Evolutionary conservation across 192 early-diverging fungal species (phyloP).

Genomic region (Mortierella claussenii): DNA sequence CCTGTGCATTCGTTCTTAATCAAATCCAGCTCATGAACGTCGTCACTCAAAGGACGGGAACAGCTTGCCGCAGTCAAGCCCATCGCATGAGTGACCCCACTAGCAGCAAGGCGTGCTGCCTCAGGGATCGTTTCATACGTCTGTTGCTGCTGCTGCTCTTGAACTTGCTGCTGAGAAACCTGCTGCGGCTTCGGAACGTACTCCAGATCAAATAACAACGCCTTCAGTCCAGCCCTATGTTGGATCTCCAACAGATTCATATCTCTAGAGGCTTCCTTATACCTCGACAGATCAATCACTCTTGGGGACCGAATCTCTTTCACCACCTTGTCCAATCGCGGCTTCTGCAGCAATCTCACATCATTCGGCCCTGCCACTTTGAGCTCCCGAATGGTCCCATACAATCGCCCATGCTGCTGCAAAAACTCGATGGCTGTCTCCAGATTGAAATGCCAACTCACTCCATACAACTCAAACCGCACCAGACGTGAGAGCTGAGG

Average conservation of each 20-base stretch:
- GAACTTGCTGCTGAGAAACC: not conserved
- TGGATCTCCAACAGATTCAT: conserved; percentile 31
- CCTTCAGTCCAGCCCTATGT: conserved; percentile 3
- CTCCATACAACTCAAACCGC: conserved; percentile 32
- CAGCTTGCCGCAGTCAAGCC: not conserved
- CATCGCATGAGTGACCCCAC: not conserved
- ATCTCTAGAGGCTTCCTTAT: conserved; percentile 38
- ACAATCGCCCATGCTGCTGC: conserved; percentile 9
- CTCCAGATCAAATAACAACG: conserved; percentile 33
- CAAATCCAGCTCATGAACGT: conserved; percentile 1
- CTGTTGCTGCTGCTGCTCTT: not conserved
- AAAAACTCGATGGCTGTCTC: conserved; percentile 22
- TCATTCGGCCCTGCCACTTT: conserved; percentile 42
- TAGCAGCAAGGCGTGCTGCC: not conserved
- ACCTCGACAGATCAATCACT: conserved; percentile 34
- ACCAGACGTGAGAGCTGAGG: conserved; percentile 13
- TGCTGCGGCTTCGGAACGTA: conserved; percentile 11
- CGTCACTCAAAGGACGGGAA: not conserved
- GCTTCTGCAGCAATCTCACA: conserved; percentile 23
- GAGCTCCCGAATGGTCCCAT: conserved; percentile 32
- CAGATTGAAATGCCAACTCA: conserved; percentile 38
- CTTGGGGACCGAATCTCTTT: conserved; percentile 18
- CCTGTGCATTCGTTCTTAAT: conserved; percentile 9
- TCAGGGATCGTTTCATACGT: not conserved
- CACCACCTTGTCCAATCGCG: conserved; percentile 11